These are phyloP conservation scores for Hypholoma sublateritium DNA, from an alignment of 768 basidiomycete genomes.

Conservation along the genomic window DNA sequence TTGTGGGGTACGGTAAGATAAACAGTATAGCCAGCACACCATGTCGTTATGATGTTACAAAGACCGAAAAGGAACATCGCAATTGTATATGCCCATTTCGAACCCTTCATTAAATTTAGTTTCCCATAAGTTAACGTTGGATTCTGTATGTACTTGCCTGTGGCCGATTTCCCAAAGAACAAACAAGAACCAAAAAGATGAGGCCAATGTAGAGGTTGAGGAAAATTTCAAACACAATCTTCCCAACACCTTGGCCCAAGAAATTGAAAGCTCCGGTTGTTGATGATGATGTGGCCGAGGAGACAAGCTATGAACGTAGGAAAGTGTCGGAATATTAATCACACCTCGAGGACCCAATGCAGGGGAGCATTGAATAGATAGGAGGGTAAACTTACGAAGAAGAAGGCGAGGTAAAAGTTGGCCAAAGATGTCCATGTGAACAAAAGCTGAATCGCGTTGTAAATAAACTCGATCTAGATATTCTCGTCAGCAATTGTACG, in stretches of 20 bases:
- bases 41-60: conserved; percentile 76
- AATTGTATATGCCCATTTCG: conserved; percentile 79
- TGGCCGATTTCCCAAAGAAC: conserved; percentile 90
- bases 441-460: conserved; percentile 84
- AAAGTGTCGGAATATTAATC: not conserved
- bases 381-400: conserved; percentile 63
- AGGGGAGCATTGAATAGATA: not conserved
- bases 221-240: conserved; percentile 76
- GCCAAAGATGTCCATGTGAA: conserved; percentile 95
- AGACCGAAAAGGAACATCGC: conserved; percentile 80
- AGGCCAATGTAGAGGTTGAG: conserved; percentile 80
- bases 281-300: conserved; percentile 65
- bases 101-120: conserved; percentile 48
- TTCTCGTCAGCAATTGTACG: not conserved
- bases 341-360: not conserved
- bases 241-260: conserved; percentile 69
- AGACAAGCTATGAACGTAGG: conserved; percentile 60
- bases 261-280: conserved; percentile 78
- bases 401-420: conserved; percentile 94
- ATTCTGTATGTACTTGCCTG: conserved; percentile 36
- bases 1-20: conserved; percentile 81
- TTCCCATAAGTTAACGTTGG: not conserved
- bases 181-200: conserved; percentile 79
- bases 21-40: conserved; percentile 91
- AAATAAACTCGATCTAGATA: conserved; percentile 83